phyloP scores from a whole-genome alignment of 345 rosid species.

The Acer negundo region DNA sequence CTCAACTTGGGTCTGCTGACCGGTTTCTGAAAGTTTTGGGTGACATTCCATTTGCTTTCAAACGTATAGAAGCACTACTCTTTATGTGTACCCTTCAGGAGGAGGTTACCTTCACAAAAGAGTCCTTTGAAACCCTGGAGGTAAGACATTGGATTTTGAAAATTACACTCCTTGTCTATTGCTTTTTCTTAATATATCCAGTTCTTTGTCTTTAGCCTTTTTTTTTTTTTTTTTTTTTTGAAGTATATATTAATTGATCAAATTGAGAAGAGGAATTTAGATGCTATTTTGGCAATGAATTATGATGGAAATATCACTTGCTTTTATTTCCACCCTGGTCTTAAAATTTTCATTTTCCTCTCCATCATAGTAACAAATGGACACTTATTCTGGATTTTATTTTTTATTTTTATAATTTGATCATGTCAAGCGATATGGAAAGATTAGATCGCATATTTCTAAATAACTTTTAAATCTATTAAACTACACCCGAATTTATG shows the following conservation, averaged over 20 bases:
- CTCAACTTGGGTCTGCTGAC: constrained; percentile 92
- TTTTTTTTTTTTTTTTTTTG: neutral
- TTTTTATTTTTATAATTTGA: neutral
- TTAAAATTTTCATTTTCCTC: neutral
- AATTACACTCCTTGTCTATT: constrained; percentile 16
- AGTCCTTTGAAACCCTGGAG: constrained; percentile 81
- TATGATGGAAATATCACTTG: neutral
- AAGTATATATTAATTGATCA: neutral
- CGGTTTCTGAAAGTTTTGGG: constrained; percentile 84
- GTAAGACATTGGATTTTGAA: constrained; percentile 36
- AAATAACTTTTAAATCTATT: neutral
- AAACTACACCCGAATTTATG: neutral
- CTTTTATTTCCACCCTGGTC: neutral
- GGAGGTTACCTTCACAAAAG: constrained; percentile 65
- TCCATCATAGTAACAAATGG: neutral
- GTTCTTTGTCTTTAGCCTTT: neutral
- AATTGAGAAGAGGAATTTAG: neutral
- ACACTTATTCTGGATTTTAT: neutral
- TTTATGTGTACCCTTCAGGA: constrained; percentile 89
- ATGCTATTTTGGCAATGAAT: neutral
- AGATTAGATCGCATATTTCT: neutral
- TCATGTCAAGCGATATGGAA: neutral
- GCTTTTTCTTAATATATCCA: constrained; percentile 8
- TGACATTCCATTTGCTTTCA: constrained; percentile 83
- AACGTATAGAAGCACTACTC: constrained; percentile 80